Evolutionary conservation across 495 filamentous ascomycete species (phyloP).

Genomic region (Baudoinia panamericana): DNA sequence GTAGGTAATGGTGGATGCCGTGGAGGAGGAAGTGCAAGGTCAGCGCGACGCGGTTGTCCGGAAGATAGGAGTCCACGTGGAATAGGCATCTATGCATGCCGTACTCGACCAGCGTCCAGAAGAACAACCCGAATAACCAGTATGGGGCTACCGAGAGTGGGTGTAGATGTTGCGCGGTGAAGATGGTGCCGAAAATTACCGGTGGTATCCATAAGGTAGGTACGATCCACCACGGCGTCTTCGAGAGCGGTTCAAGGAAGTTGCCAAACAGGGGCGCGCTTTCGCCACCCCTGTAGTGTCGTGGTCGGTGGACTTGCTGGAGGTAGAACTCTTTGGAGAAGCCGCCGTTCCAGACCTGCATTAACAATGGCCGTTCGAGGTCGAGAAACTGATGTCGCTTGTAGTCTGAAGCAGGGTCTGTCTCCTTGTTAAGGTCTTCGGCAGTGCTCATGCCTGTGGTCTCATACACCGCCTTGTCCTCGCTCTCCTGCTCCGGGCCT

Average conservation of each 20-base stretch:
- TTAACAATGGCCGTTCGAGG: conserved; percentile 67
- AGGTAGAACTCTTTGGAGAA: conserved; percentile 93
- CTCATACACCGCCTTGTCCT: conserved; percentile 43
- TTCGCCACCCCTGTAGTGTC: conserved; percentile 83
- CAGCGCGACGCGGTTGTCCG: conserved; percentile 79
- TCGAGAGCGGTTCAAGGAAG: conserved; percentile 86
- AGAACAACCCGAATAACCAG: conserved; percentile 50
- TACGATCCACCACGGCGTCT: conserved; percentile 86
- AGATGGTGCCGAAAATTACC: conserved; percentile 58
- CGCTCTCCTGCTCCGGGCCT: conserved; percentile 11
- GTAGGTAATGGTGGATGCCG: conserved; percentile 94
- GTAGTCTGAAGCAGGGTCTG: conserved; percentile 62
- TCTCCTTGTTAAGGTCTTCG: conserved; percentile 77
- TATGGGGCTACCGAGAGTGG: conserved; percentile 35
- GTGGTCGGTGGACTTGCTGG: conserved; percentile 85
- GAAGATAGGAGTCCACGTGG: conserved; percentile 84
- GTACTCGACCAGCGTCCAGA: conserved; percentile 93
- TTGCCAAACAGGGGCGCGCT: conserved; percentile 96
- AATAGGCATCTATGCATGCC: conserved; percentile 82
- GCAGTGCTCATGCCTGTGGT: conserved; percentile 72
- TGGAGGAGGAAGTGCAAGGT: conserved; percentile 90
- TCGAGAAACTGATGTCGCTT: conserved; percentile 87
- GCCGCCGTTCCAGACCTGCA: conserved; percentile 77
- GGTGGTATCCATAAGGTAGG: conserved; percentile 77
- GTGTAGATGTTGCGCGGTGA: conserved; percentile 49